phyloP scores from a whole-genome alignment of 2,329 filamentous ascomycete genomes.

The Epichloe amarillans region DNA sequence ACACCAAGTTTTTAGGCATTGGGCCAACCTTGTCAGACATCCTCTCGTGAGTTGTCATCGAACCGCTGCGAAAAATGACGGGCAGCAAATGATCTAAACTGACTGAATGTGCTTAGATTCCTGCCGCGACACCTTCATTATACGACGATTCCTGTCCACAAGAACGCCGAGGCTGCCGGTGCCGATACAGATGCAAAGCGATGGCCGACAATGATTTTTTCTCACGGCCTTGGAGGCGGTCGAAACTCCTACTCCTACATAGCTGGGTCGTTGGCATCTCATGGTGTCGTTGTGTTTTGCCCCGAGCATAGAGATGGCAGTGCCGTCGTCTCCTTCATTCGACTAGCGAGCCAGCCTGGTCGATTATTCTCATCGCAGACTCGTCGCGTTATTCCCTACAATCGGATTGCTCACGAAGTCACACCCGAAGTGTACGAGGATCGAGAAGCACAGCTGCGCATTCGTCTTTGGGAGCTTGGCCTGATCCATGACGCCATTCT shows the following conservation, averaged over 20 bases:
- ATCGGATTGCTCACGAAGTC: slow-evolving; percentile 46
- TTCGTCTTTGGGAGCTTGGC: slow-evolving; percentile 68
- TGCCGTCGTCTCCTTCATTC: slow-evolving; percentile 59
- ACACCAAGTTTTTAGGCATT: slow-evolving; percentile 62
- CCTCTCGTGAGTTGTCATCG: slow-evolving; percentile 37
- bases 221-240: slow-evolving; percentile 69
- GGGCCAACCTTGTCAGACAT: slow-evolving; percentile 42
- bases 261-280: slow-evolving; percentile 63
- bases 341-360: slow-evolving; percentile 39
- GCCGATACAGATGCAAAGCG: slow-evolving; percentile 34
- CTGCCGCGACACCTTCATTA: slow-evolving; percentile 61
- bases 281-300: slow-evolving; percentile 69
- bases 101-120: slow-evolving; percentile 29
- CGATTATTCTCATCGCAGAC: slow-evolving; percentile 12
- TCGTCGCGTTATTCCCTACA: slow-evolving; percentile 31
- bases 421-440: slow-evolving; percentile 51
- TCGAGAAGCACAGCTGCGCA: slow-evolving; percentile 58
- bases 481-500: slow-evolving; percentile 55
- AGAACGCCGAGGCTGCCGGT: slow-evolving; percentile 55
- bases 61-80: neutral
- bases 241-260: slow-evolving; percentile 80
- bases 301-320: slow-evolving; percentile 77
- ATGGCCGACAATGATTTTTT: slow-evolving; percentile 73
- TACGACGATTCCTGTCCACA: slow-evolving; percentile 56
- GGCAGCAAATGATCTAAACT: neutral